phyloP scores from a whole-genome alignment of 768 basidiomycete genomes.

The Arthromyces matolae region DNA sequence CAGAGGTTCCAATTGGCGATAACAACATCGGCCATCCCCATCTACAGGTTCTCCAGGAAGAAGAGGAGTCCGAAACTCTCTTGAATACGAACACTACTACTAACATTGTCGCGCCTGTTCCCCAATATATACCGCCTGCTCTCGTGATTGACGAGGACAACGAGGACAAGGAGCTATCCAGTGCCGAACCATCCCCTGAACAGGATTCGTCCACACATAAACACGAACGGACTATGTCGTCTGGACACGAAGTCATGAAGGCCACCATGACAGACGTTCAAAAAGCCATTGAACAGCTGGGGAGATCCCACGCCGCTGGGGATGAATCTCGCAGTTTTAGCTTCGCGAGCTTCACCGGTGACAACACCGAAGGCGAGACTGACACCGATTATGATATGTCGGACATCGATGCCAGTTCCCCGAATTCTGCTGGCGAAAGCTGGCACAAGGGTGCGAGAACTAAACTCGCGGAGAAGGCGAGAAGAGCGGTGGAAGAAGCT shows the following conservation, averaged over 20 bases:
- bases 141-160: constrained; percentile 20
- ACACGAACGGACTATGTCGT: constrained; percentile 18
- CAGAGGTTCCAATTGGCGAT: constrained; percentile 11
- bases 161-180: constrained; percentile 1
- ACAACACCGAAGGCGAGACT: constrained; percentile 55
- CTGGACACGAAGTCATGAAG: constrained; percentile 64
- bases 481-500: constrained; percentile 57
- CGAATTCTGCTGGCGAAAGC: constrained; percentile 25
- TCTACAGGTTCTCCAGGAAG: constrained; percentile 47
- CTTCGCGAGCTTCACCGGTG: constrained; percentile 65
- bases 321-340: constrained; percentile 69
- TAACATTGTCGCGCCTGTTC: constrained; percentile 33
- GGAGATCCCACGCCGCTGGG: constrained; percentile 38
- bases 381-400: constrained; percentile 50
- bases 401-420: constrained; percentile 33
- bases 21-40: constrained; percentile 18
- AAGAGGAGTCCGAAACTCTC: constrained; percentile 38
- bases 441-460: constrained; percentile 65
- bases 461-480: constrained; percentile 69
- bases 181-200: constrained; percentile 23
- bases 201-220: constrained; percentile 13
- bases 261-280: constrained; percentile 90
- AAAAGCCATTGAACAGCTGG: constrained; percentile 85
- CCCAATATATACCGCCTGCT: constrained; percentile 34
- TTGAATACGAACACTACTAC: neutral